Evolutionary conservation across 1,284 basidiomycete species (phyloP).

Genomic region (Fomitopsis pinicola): DNA sequence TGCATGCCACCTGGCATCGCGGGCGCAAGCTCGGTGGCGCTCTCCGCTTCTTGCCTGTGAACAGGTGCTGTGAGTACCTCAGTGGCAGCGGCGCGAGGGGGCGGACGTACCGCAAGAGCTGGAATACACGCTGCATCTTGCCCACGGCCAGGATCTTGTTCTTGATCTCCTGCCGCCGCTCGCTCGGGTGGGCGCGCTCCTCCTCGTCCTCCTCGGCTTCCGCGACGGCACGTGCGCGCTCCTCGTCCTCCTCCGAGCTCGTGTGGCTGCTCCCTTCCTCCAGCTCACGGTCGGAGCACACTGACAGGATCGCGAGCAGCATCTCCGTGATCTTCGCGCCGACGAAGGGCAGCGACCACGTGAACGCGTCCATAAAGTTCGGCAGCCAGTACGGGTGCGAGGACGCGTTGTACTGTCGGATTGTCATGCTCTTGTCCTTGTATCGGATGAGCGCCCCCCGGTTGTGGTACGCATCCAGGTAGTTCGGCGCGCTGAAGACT

Average conservation of each 20-base stretch:
- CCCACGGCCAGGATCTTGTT: slow-evolving; percentile 94
- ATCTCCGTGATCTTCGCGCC: slow-evolving; percentile 98
- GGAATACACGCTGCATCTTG: slow-evolving; percentile 90
- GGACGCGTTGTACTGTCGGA: slow-evolving; percentile 93
- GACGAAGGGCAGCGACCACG: slow-evolving; percentile 97
- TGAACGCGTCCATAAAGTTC: slow-evolving; percentile 99
- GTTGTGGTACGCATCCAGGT: slow-evolving; percentile 95
- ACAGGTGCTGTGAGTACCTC: background rate
- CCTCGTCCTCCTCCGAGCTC: slow-evolving; percentile 44
- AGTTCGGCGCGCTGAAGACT: slow-evolving; percentile 96
- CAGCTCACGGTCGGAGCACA: slow-evolving; percentile 94
- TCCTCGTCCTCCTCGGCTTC: background rate
- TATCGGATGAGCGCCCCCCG: slow-evolving; percentile 97
- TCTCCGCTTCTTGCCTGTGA: slow-evolving; percentile 88
- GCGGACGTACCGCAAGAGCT: slow-evolving; percentile 69
- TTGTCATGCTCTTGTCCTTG: slow-evolving; percentile 97
- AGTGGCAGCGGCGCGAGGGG: background rate
- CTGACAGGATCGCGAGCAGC: slow-evolving; percentile 91
- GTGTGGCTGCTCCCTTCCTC: slow-evolving; percentile 48
- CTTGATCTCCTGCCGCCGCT: slow-evolving; percentile 80
- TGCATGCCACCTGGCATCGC: slow-evolving; percentile 12
- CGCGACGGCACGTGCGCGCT: slow-evolving; percentile 19
- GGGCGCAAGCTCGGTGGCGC: slow-evolving; percentile 75
- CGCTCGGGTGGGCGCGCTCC: slow-evolving; percentile 36
- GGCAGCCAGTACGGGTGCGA: slow-evolving; percentile 92